Evolutionary conservation across 192 early-diverging fungal genomes (phyloP).

Genomic region (Linnemannia zychae): DNA sequence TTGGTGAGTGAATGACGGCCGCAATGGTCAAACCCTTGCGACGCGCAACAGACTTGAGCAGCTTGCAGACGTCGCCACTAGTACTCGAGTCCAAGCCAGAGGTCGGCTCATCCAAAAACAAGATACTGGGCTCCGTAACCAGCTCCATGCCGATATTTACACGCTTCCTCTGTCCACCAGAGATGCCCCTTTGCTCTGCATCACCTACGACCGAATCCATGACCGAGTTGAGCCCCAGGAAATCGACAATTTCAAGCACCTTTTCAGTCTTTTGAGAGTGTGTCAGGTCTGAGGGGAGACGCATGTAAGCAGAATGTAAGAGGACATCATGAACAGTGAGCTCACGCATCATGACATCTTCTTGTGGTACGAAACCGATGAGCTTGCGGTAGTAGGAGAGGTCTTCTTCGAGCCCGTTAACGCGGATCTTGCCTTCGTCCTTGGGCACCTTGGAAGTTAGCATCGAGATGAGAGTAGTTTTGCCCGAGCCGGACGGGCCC

Average conservation of each 20-base stretch:
- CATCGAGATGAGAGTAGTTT: constrained; percentile 71
- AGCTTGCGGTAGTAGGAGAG: constrained; percentile 71
- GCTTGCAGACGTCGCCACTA: constrained; percentile 67
- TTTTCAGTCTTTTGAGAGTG: constrained; percentile 59
- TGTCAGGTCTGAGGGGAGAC: constrained; percentile 58
- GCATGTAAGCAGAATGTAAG: constrained; percentile 75
- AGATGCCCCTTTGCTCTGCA: constrained; percentile 72
- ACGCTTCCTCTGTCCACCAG: constrained; percentile 78
- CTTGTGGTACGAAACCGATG: constrained; percentile 80
- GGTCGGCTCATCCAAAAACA: constrained; percentile 79
- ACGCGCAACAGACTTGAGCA: constrained; percentile 69
- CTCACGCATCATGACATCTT: constrained; percentile 72
- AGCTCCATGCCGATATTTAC: constrained; percentile 84
- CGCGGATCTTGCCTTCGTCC: constrained; percentile 59
- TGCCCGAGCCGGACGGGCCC: constrained; percentile 68
- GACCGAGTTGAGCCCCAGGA: constrained; percentile 65
- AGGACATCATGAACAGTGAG: constrained; percentile 75
- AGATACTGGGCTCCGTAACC: constrained; percentile 63
- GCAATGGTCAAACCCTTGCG: constrained; percentile 71
- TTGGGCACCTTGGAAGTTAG: constrained; percentile 71
- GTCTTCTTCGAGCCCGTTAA: constrained; percentile 69
- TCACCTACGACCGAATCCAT: constrained; percentile 65
- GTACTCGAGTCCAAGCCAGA: constrained; percentile 76
- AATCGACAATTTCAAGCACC: constrained; percentile 65
- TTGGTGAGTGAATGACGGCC: constrained; percentile 79